phyloP scores from a whole-genome alignment of 2,329 filamentous ascomycete genomes.

The Huntiella abstrusa region DNA sequence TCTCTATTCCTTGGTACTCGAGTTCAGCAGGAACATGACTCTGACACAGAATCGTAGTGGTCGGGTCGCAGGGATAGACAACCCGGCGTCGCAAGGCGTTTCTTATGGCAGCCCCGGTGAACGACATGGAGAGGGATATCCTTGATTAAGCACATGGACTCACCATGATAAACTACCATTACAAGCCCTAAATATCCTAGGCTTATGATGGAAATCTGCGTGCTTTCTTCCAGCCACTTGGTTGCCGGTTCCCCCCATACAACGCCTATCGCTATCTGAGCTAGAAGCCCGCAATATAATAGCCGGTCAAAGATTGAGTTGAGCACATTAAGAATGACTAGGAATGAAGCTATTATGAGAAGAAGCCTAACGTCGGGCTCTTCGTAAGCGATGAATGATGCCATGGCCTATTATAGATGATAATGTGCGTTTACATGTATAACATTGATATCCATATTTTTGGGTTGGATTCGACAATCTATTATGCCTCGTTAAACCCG shows the following conservation, averaged over 20 bases:
- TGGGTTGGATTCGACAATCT: too few relatives aligned
- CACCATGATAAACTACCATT: conserved; percentile 51
- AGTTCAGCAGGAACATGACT: too few relatives aligned
- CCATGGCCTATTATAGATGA: too few relatives aligned
- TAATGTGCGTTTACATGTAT: too few relatives aligned
- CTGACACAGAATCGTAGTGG: too few relatives aligned
- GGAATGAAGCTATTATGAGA: conserved; percentile 29
- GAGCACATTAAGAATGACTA: conserved; percentile 41
- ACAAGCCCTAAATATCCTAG: conserved; percentile 58
- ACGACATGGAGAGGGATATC: neutral
- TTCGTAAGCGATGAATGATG: too few relatives aligned
- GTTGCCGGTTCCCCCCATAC: conserved; percentile 50
- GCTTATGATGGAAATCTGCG: conserved; percentile 38
- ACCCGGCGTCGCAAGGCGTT: too few relatives aligned
- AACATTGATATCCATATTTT: too few relatives aligned
- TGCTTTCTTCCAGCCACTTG: conserved; percentile 33
- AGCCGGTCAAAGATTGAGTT: conserved; percentile 38
- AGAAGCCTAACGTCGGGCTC: too few relatives aligned
- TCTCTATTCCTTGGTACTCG: too few relatives aligned
- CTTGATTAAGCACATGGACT: neutral
- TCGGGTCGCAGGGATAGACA: too few relatives aligned
- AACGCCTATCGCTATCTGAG: conserved; percentile 52
- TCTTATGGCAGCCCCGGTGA: neutral
- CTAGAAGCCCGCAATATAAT: conserved; percentile 52
- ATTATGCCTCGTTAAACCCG: too few relatives aligned